phyloP scores from a whole-genome alignment of 2,329 filamentous ascomycete genomes.

The Metarhizium humberi region DNA sequence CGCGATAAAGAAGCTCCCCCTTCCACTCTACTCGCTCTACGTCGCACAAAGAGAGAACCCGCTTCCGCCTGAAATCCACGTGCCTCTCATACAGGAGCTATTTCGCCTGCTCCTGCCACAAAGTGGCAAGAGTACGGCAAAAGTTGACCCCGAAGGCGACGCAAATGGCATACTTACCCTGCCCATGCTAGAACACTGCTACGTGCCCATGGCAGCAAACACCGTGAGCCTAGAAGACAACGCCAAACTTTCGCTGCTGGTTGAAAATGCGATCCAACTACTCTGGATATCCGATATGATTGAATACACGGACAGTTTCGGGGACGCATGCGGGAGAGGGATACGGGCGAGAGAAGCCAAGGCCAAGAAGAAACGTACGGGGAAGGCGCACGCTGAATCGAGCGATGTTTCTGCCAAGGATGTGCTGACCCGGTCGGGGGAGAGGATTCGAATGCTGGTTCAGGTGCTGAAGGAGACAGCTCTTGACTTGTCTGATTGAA shows the following conservation, averaged over 20 bases:
- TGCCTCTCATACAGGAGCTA: slow-evolving; percentile 36
- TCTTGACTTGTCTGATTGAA: slow-evolving; percentile 9
- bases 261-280: slow-evolving; percentile 56
- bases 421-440: slow-evolving; percentile 33
- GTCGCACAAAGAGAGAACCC: slow-evolving; percentile 26
- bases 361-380: slow-evolving; percentile 30
- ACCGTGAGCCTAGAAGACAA: slow-evolving; percentile 56
- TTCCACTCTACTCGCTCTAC: slow-evolving; percentile 48
- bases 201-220: slow-evolving; percentile 56
- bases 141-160: slow-evolving; percentile 26
- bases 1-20: slow-evolving; percentile 46
- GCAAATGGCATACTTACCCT: slow-evolving; percentile 30
- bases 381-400: slow-evolving; percentile 21
- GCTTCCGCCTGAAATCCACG: slow-evolving; percentile 27
- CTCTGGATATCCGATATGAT: slow-evolving; percentile 29
- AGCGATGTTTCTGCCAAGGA: slow-evolving; percentile 32
- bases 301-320: slow-evolving; percentile 26
- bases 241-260: slow-evolving; percentile 58
- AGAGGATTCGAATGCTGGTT: slow-evolving; percentile 31
- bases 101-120: slow-evolving; percentile 34
- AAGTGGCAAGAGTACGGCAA: slow-evolving; percentile 30
- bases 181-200: slow-evolving; percentile 45
- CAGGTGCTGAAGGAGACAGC: slow-evolving; percentile 20
- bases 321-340: slow-evolving; percentile 32
- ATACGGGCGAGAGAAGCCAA: slow-evolving; percentile 40